Evolutionary conservation across 352 stramenopile species (phyloP), one percentile per base, ranked within the genome.

Genomic region (Globisporangium parvum): DNA sequence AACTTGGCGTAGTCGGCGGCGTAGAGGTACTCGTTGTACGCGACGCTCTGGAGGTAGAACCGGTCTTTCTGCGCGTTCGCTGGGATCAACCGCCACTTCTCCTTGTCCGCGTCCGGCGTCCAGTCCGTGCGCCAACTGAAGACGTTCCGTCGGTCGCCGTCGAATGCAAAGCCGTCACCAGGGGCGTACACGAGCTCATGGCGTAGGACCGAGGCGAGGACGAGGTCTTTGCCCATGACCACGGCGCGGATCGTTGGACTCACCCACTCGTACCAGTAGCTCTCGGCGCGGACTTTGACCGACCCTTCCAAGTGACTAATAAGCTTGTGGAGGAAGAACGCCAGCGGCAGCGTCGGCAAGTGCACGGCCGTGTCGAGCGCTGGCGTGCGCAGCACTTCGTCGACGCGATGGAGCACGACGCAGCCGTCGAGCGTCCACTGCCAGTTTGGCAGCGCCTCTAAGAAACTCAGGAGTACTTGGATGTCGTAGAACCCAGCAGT

Each of bases 401-500:
- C 74, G 37, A 90, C 73, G 41, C 62, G 67, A 49, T 90, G 68
- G 28, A 90, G 65, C 59, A 90, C 66, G n/a, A 68, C 63, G 53
- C 77, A 88, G 15, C 80, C 80, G 49, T 88, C 77, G 12, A 88
- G 61, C 52, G 80, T 83, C 80, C 77, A 90, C 48, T 85, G 60
- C 77, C 75, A 87, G 59, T 72, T 84, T 3, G 77, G 77, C 35
- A 90, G 66, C 14, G 55, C 67, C 51, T 90, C 75, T 18, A 90
- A 67, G 64, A 90, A 90, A 62, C 71, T 85, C 21, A 90, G 59
- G 49, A 90, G 51, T 63, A 81, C 72, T 20, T 77, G 67, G 9
- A 87, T 63, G 56, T 90, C 77, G 54, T 84, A 80, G 18, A 85
- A 42, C 3, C 80, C 77, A 5, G 75, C 71, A 24, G 72, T 71